A percentile compares a stretch with the other conserved stretches of the same genome.
These are phyloP conservation scores for Podila epigama DNA, from an alignment of 192 early-diverging fungal genomes.

Conservation along the genomic window DNA sequence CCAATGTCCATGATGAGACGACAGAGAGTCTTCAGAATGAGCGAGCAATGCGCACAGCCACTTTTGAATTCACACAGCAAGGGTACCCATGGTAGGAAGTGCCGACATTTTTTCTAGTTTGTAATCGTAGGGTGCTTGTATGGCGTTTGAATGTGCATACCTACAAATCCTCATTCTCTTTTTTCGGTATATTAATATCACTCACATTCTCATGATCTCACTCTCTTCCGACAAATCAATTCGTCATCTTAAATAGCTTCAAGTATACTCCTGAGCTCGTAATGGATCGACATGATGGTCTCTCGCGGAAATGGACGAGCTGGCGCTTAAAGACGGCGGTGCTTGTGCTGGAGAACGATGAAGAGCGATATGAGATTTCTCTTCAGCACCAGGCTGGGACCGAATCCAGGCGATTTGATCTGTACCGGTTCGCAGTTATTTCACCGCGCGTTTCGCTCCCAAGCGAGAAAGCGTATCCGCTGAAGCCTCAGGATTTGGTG, in stretches of 20 bases:
- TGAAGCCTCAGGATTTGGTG: constrained; percentile 5
- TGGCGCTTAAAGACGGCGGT: constrained; percentile 47
- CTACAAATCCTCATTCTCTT: too few relatives aligned
- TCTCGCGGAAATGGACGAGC: constrained; percentile 46
- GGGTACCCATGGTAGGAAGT: constrained; percentile 63
- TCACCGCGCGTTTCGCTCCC: constrained; percentile 40
- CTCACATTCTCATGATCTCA: too few relatives aligned
- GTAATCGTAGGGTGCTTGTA: neutral
- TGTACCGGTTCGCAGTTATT: constrained; percentile 53
- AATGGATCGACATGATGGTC: constrained; percentile 46
- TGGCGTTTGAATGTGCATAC: neutral
- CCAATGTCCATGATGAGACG: constrained; percentile 40
- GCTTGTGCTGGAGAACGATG: constrained; percentile 51
- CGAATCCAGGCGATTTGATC: constrained; percentile 34
- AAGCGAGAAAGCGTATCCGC: constrained; percentile 25
- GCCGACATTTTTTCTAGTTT: neutral
- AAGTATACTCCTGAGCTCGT: constrained; percentile 63
- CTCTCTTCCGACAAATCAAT: too few relatives aligned
- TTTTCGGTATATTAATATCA: constrained; percentile 6
- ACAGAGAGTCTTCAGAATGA: constrained; percentile 37
- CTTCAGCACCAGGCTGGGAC: constrained; percentile 39
- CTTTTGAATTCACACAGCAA: constrained; percentile 63
- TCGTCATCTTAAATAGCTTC: constrained; percentile 50
- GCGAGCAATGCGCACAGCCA: constrained; percentile 46
- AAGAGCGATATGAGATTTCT: constrained; percentile 50